Base-by-base conservation (phyloP, 306 rosid genomes). In the Vigna angularis region DNA sequence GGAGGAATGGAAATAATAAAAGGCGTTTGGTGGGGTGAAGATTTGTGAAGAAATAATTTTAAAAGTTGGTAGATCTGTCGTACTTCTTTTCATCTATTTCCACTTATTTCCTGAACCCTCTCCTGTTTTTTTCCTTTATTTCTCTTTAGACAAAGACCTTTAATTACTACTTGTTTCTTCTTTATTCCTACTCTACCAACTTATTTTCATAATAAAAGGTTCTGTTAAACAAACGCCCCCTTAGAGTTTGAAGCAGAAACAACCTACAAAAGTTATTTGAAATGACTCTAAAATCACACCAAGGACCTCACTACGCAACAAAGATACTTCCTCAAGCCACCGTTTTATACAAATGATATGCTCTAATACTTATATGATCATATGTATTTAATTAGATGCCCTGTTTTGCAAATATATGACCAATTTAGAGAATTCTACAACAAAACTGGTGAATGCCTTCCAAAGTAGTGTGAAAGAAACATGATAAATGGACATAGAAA, bases 161-260 rank as follows among this genome's bases (percentile, higher is more conserved):
- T 40, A 40, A 1, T 40, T 40, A 40, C 45, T 40, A 40, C 45
- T 40, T 40, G 9, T 7, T 40, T 40, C 11, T 40, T 40, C 11
- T 40, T 9, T 40, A 40, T 40, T 40, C 11, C 44, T 7, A 38
- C 44, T 40, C 45, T 40, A 40, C 45, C 9, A 40, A 40, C 45
- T 40, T 40, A 40, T 40, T 40, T 40, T 40, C 45, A 40, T 8
- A 42, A 40, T 40, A 42, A 42, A 42, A 9, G 12, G 10, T 42
- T 42, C 12, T 9, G 47, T 42, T 0, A 9, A 42, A 42, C 13
- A 9, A 42, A 40, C 11, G 3, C 11, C 11, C 49, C 48, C 75
- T 53, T 58, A 75, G 20, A 58, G 64, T 61, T 57, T 12, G 15
- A 67, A 74, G 75, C 79, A 62, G 71, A 75, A 83, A 32, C 26